phyloP scores from a whole-genome alignment of 1,284 basidiomycete genomes.

The Xerocomus cyaneibrunnescens region DNA sequence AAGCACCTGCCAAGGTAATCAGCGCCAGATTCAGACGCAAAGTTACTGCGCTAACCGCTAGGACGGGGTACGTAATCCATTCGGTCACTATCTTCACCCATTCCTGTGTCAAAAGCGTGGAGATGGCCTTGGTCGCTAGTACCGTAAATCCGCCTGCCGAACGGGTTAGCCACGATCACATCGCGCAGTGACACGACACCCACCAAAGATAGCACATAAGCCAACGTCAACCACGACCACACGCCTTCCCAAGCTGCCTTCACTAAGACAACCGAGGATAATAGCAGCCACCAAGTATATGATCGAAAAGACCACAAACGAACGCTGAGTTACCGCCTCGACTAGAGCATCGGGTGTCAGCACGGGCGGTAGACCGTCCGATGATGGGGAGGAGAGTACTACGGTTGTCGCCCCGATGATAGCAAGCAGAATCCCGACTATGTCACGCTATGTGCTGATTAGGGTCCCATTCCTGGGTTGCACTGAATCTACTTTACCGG shows the following conservation, averaged over 20 bases:
- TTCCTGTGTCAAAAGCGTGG: slow-evolving; percentile 76
- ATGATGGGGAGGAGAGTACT: slow-evolving; percentile 78
- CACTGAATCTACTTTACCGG: slow-evolving; percentile 44
- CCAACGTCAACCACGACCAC: slow-evolving; percentile 88
- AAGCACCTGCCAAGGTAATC: slow-evolving; percentile 55
- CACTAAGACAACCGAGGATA: slow-evolving; percentile 62
- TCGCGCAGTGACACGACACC: slow-evolving; percentile 17
- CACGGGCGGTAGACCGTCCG: slow-evolving; percentile 51
- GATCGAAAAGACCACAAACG: slow-evolving; percentile 75
- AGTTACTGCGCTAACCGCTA: slow-evolving; percentile 46
- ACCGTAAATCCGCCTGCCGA: slow-evolving; percentile 87
- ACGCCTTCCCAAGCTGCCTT: slow-evolving; percentile 55
- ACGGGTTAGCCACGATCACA: slow-evolving; percentile 5
- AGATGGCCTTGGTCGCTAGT: slow-evolving; percentile 90
- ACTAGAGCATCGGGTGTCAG: slow-evolving; percentile 72
- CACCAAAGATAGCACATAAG: slow-evolving; percentile 84
- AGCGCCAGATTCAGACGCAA: slow-evolving; percentile 20
- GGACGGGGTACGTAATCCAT: slow-evolving; percentile 77
- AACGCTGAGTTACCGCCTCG: slow-evolving; percentile 63
- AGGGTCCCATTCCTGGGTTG: slow-evolving; percentile 3
- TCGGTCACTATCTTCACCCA: slow-evolving; percentile 73
- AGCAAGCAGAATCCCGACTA: slow-evolving; percentile 85
- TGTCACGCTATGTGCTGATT: slow-evolving; percentile 56
- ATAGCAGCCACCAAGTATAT: slow-evolving; percentile 58
- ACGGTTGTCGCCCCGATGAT: slow-evolving; percentile 88